Conservation (phyloP, 257 asterid species). For the Fraxinus cuspidata region DNA sequence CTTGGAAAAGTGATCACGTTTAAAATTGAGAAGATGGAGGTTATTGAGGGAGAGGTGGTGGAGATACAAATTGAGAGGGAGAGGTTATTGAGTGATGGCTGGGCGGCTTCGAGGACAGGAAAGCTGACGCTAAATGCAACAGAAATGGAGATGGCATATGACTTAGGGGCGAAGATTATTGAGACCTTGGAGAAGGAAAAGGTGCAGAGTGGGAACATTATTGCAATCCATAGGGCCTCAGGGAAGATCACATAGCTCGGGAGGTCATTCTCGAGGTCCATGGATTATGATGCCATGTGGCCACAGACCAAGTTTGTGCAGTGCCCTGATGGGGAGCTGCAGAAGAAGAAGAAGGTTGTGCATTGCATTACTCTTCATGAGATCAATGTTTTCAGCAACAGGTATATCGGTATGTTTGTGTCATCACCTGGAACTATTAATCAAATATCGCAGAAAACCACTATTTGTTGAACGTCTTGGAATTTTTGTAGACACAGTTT, state of each 20-base stretch:
- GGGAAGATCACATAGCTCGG: conserved; percentile 88
- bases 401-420: conserved; percentile 34
- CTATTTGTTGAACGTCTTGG: neutral
- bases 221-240: conserved; percentile 83
- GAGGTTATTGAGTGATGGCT: conserved; percentile 62
- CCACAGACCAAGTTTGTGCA: conserved; percentile 93
- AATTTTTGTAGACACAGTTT: neutral
- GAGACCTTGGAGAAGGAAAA: conserved; percentile 90
- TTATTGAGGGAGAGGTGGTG: conserved; percentile 91
- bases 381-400: conserved; percentile 92
- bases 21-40: conserved; percentile 82
- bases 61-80: conserved; percentile 59
- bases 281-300: conserved; percentile 96
- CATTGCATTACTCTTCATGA: conserved; percentile 92
- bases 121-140: conserved; percentile 79
- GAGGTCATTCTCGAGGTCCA: conserved; percentile 80
- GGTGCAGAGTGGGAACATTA: conserved; percentile 91
- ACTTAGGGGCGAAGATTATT: conserved; percentile 87
- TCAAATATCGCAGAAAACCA: neutral
- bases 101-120: conserved; percentile 86
- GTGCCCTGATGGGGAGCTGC: conserved; percentile 97
- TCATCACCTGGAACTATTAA: neutral
- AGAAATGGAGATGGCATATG: conserved; percentile 89
- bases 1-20: conserved; percentile 85
- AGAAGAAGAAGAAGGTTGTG: conserved; percentile 90